Percentiles rank a stretch among this genome's conserved stretches.
Conservation (phyloP, 73 alveolate genomes). For the Tetrahymena borealis region DNA sequence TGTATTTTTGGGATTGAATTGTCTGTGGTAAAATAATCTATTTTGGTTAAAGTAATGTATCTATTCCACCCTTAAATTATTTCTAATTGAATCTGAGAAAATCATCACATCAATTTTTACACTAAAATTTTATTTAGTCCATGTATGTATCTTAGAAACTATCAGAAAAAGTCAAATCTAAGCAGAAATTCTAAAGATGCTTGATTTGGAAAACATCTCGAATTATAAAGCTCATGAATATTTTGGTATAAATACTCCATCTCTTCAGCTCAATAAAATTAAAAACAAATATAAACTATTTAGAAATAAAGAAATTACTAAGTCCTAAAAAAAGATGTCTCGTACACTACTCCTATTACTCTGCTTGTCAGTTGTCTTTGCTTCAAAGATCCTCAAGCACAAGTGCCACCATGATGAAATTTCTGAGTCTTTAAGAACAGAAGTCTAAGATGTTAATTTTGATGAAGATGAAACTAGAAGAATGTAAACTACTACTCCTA, state of each 20-base stretch:
- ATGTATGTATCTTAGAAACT: neutral
- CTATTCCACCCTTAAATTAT: too few species aligned
- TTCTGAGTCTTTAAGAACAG: neutral
- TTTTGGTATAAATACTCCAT: neutral
- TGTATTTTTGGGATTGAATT: too few species aligned
- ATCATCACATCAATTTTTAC: too few species aligned
- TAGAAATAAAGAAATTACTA: neutral
- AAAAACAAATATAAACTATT: too few species aligned
- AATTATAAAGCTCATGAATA: neutral
- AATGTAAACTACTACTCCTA: neutral
- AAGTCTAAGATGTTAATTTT: neutral
- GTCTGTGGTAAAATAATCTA: too few species aligned
- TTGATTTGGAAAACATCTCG: neutral
- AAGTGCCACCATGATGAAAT: neutral
- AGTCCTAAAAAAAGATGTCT: neutral
- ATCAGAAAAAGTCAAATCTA: too few species aligned
- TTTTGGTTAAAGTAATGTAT: too few species aligned
- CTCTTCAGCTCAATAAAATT: too few species aligned
- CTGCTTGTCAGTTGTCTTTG: neutral
- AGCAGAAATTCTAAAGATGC: too few species aligned
- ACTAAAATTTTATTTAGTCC: too few species aligned
- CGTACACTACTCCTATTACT: neutral
- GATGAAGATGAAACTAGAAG: neutral
- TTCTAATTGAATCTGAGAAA: too few species aligned
- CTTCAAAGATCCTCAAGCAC: neutral